Evolutionary conservation across 306 rosid genomes (phyloP).

Genomic region (Ormosia semicastrata): DNA sequence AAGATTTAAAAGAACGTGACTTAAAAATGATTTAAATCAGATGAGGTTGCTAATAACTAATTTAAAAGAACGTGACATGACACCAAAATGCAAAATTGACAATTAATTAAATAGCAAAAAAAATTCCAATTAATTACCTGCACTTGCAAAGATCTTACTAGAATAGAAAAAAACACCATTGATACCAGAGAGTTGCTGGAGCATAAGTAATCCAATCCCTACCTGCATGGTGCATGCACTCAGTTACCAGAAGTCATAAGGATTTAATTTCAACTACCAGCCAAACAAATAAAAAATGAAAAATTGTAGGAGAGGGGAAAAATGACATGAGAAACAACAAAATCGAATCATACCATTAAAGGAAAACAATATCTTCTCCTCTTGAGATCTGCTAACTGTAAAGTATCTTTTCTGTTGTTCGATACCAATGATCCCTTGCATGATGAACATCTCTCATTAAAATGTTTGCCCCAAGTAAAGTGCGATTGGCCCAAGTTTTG

Average conservation of each 20-base stretch:
- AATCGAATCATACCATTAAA: slow-evolving; percentile 51
- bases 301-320: neutral
- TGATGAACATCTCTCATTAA: neutral
- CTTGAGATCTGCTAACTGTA: slow-evolving; percentile 60
- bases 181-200: slow-evolving; percentile 74
- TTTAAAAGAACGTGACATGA: neutral
- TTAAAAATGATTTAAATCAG: neutral
- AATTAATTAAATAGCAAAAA: neutral
- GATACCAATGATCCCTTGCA: slow-evolving; percentile 56
- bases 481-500: neutral
- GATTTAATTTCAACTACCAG: neutral
- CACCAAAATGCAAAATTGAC: neutral
- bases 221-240: slow-evolving; percentile 44
- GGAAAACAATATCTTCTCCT: slow-evolving; percentile 81
- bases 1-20: no score
- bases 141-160: slow-evolving; percentile 59
- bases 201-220: slow-evolving; percentile 64
- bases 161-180: slow-evolving; percentile 73
- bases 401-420: slow-evolving; percentile 29
- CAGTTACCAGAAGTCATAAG: neutral
- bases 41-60: neutral
- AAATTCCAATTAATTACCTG: slow-evolving; percentile 45
- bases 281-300: neutral
- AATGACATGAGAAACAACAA: neutral
- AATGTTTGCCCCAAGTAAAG: neutral